Evolutionary conservation across 768 basidiomycete genomes (phyloP), one percentile per base, ranked within the genome.

Genomic region (Panus rudis): DNA sequence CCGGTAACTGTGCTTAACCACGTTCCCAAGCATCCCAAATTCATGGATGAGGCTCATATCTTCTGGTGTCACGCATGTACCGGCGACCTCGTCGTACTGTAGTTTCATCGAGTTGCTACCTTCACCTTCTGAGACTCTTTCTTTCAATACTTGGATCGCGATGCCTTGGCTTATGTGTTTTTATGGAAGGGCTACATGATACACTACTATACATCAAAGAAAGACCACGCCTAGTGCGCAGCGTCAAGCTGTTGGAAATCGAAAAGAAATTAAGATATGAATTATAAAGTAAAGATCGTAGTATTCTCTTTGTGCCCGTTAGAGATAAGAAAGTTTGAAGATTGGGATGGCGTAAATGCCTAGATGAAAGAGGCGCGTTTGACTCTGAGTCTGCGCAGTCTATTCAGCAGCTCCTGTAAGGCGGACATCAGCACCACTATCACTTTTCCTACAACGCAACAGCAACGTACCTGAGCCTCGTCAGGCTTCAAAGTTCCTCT

Each of bases 51-150:
- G 52, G 79, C 87, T 21, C 88, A 91, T 58, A 77, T 92, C 14
- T 91, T 92, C 65, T 92, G 89, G 87, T 92, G 88, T 64, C 73
- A 79, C 55, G 78, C 84, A 16, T 92, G 88, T 69, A 70, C 66
- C 38, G 88, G 88, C 37, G 88, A 92, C 61, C 63, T 91, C 30
- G 84, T 92, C 30, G 79, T 91, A 48, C 64, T 92, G 46, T 86
- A 63, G 52, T 39, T 37, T 7, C 4, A 10, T 37, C 19, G 17
- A 16, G 21, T 43, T 48, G 2, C 19, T 39, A 27, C 21, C 28
- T 21, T 44, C 39, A 21, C 30, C 13, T n/a, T 16, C 4, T 38
- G 12, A 39, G 24, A 31, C 16, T 28, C 16, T 27, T 20, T 34
- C 19, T 21, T 37, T 41, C n/a, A n/a, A n/a, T n/a, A n/a, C n/a